A percentile compares a stretch with the other conserved stretches of the same genome.
phyloP scores from a whole-genome alignment of 1,139 yeast genomes.

The Taphrina wiesneri region DNA sequence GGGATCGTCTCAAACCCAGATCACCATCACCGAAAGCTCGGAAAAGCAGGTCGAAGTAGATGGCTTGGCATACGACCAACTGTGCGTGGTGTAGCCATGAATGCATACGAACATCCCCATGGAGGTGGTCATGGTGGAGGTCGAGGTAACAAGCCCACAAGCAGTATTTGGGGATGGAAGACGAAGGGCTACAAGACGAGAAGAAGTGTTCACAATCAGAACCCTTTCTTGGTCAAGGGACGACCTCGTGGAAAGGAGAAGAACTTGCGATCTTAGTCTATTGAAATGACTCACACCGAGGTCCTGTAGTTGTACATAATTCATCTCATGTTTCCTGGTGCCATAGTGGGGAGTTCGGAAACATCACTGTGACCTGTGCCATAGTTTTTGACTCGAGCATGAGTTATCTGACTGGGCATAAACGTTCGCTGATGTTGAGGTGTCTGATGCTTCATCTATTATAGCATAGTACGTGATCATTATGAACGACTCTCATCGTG shows the following conservation, averaged over 20 bases:
- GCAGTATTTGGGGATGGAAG: conserved; percentile 93
- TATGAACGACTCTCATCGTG: neutral
- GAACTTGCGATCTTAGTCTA: conserved; percentile 23
- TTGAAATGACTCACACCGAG: neutral
- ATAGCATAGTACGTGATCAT: too few relatives aligned
- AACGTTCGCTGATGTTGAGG: too few relatives aligned
- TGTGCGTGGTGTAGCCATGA: conserved; percentile 98
- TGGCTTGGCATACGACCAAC: conserved; percentile 91
- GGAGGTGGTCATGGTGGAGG: conserved; percentile 99
- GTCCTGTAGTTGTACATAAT: neutral
- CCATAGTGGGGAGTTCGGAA: neutral
- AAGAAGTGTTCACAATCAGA: conserved; percentile 72
- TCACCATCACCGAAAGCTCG: conserved; percentile 83
- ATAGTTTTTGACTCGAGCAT: too few relatives aligned
- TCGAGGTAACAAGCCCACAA: conserved; percentile 89
- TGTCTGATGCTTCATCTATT: too few relatives aligned
- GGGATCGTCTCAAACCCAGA: conserved; percentile 95
- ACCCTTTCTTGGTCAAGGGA: conserved; percentile 80
- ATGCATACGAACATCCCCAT: conserved; percentile 95
- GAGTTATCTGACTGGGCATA: neutral
- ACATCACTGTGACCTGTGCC: too few relatives aligned
- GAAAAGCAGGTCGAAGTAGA: conserved; percentile 96
- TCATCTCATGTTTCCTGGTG: neutral
- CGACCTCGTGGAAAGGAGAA: conserved; percentile 40
- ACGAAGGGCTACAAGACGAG: conserved; percentile 94